Evolutionary conservation across 2,329 filamentous ascomycete genomes (phyloP), one percentile per base, ranked within the genome.

Genomic region (Fusarium newnesense): DNA sequence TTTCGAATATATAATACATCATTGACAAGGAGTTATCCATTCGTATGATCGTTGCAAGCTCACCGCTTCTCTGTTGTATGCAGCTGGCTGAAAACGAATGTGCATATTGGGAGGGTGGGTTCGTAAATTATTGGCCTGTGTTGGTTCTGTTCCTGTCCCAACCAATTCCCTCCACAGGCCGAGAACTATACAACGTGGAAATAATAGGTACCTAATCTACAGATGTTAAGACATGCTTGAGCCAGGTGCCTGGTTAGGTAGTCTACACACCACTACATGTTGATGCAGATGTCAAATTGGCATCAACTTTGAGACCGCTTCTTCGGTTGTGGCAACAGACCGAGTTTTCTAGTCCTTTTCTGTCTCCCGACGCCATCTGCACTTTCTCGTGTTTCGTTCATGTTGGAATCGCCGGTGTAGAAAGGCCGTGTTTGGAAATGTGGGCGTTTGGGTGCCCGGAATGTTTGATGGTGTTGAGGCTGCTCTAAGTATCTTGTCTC

Each of bases 211-310:
- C 30, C 16, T 10, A 15, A 19, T 49, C 42, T 8, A 13, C 9
- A 37, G 21, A 28, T 11, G 6, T 9, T 16, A 26, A 59, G 19
- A 28, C 30, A 32, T 21, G 9, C 2, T 28, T 24, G 39, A 50
- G 24, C 64, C 67, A 65, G 44, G 40, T 50, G 39, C 34, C 40
- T 32, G 67, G 67, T 59, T 54, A 30, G 34, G 32, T 12, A 37
- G 13, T 19, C 32, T 50, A 26, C 46, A 53, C 65, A 57, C 58
- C 58, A 69, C 34, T 43, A 42, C 59, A 53, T 34, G 8, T 26
- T 46, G 30, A 26, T 65, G 67, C 65, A 69, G 68, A 65, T 43
- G 52, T 70, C 59, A 69, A 65, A 56, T 63, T 53, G 52, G 69
- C 59, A 43, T 65, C 47, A 34, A 24, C 44, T 40, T n/a, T 9